Evolutionary conservation across 169 alveolate species (phyloP), one percentile per base, ranked within the genome.

Genomic region (Sarcocystis neurona): DNA sequence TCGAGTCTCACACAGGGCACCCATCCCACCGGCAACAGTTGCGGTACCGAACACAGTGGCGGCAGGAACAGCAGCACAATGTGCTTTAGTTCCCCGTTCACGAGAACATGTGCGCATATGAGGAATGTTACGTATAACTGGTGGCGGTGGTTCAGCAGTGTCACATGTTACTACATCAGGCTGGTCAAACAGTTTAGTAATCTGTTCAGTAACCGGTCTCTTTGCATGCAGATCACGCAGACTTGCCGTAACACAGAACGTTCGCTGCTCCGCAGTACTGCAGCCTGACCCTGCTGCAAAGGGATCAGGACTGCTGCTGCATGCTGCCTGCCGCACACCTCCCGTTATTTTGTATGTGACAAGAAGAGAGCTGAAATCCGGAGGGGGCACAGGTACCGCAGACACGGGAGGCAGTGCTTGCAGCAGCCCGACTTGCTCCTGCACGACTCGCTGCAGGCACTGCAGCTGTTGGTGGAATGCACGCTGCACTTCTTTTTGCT

Each of bases 241-340:
- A 58, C 34, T 58, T 34, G 27, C 72, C 6, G 32, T 10, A 8
- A 58, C 72, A 8, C 72, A 6, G 72, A 58, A 58, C 5, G 30
- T 2, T 27, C 3, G 27, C 15, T 48, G 27, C 6, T 6, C 6
- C 27, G 60, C 60, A 15, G 60, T 15, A 48, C 27, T 6, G 27
- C 60, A 10, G 27, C 72, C 72, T 2, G 72, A 27, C 39, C 72
- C 72, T 58, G 6, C 15, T 10, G 60, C 60, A n/a, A n/a, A n/a
- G n/a, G n/a, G n/a, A n/a, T n/a, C n/a, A n/a, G n/a, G 72, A 6
- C 72, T 34, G 72, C 72, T 18, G 72, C 72, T 18, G 72, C 72
- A 10, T 6, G 6, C 60, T 15, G 34, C 72, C 5, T 34, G 72
- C 39, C 10, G 72, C 5, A 58, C 27, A 3, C 6, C 15, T 3